Evolutionary conservation across 768 basidiomycete species (phyloP).

Genomic region (Suillus placidus): DNA sequence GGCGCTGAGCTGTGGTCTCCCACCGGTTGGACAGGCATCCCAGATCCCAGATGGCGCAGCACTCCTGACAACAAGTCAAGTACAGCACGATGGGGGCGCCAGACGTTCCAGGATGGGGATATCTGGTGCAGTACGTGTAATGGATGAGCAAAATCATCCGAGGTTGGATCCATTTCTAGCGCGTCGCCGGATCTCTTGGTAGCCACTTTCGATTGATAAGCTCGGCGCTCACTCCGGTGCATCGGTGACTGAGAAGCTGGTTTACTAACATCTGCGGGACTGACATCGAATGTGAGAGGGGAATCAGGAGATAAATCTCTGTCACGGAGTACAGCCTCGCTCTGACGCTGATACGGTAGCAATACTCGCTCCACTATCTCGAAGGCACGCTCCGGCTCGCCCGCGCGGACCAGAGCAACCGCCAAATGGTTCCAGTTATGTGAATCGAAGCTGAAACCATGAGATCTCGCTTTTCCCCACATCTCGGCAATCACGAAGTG

Average conservation of each 20-base stretch:
- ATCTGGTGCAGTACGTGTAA: slow-evolving; percentile 64
- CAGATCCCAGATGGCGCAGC: slow-evolving; percentile 51
- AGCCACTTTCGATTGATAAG: slow-evolving; percentile 24
- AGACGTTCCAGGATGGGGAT: slow-evolving; percentile 63
- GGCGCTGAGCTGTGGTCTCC: slow-evolving; percentile 21
- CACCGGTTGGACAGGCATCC: slow-evolving; percentile 50
- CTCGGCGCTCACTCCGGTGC: slow-evolving; percentile 30
- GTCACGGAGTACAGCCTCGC: slow-evolving; percentile 19
- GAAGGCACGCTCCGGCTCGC: slow-evolving; percentile 82
- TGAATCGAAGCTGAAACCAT: slow-evolving; percentile 79
- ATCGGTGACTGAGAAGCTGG: slow-evolving; percentile 34
- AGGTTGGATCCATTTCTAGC: slow-evolving; percentile 19
- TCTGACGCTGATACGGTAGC: slow-evolving; percentile 53
- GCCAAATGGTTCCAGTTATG: slow-evolving; percentile 92
- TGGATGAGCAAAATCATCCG: slow-evolving; percentile 57
- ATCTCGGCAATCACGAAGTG: slow-evolving; percentile 62
- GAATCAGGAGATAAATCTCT: slow-evolving; percentile 38
- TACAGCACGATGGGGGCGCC: slow-evolving; percentile 62
- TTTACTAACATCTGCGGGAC: slow-evolving; percentile 25
- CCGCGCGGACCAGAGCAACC: slow-evolving; percentile 75
- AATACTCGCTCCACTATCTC: slow-evolving; percentile 79
- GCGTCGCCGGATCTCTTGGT: slow-evolving; percentile 17
- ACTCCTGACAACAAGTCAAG: slow-evolving; percentile 50
- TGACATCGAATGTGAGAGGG: slow-evolving; percentile 43
- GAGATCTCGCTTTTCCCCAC: slow-evolving; percentile 65